These are phyloP conservation scores for Rhodomyrtus psidioides DNA, from an alignment of 441 rosid genomes.

Conservation along the genomic window DNA sequence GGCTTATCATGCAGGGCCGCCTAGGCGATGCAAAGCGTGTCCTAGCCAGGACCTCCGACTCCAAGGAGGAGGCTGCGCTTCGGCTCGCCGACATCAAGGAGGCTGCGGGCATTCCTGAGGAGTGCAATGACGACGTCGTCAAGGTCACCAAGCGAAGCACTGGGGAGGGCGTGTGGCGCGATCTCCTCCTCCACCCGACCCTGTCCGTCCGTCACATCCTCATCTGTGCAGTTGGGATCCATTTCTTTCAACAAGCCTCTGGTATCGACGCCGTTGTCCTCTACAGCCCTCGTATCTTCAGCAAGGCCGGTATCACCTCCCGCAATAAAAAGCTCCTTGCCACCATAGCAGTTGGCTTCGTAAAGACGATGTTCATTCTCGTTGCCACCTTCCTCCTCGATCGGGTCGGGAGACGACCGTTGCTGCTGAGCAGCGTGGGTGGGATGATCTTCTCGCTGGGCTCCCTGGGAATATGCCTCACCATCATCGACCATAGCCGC, in stretches of 20 bases:
- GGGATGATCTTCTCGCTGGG: conserved; percentile 2
- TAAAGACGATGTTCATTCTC: conserved; percentile 2
- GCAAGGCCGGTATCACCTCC: conserved; percentile 1
- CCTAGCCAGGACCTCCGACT: conserved; percentile 3
- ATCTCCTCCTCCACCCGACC: conserved; percentile 6
- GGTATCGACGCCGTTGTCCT: conserved; percentile 8
- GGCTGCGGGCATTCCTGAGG: conserved; percentile 7
- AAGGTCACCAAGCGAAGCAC: not conserved
- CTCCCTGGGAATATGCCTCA: conserved; percentile 2
- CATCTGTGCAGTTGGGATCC: conserved; percentile 1
- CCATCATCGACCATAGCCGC: not conserved
- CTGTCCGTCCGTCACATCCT: not conserved
- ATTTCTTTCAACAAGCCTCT: conserved; percentile 12
- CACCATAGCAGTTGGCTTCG: conserved; percentile 3
- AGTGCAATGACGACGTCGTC: conserved; percentile 1
- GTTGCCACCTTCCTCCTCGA: conserved; percentile 5
- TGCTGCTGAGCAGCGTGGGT: not conserved
- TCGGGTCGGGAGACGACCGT: conserved; percentile 1
- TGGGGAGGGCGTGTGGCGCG: conserved; percentile 9
- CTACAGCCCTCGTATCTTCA: conserved; percentile 9
- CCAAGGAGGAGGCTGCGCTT: conserved; percentile 4
- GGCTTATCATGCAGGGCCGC: conserved; percentile 15
- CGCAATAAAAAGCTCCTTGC: not conserved
- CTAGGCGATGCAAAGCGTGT: not conserved
- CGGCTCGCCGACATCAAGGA: conserved; percentile 9